Evolutionary conservation across 1,139 yeast genomes (phyloP), one percentile per base, ranked within the genome.

Genomic region (Spathaspora sp.): DNA sequence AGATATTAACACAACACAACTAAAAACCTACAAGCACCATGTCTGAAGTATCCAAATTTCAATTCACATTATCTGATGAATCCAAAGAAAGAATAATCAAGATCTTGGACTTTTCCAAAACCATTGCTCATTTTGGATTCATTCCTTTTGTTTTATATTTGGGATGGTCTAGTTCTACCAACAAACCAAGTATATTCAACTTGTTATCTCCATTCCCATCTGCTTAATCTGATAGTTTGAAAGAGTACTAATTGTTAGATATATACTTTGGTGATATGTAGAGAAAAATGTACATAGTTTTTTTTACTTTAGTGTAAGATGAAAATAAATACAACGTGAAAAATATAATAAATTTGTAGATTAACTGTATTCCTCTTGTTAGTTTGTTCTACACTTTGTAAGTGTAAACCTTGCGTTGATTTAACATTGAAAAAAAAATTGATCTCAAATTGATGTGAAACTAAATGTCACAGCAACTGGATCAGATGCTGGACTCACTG

Each of bases 41-140:
- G 44, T 44, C 47, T 11, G 47, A 44, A 15, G 34, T 45, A 23
- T 23, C 43, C 29, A 43, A 44, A 38, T 50, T 38, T 40, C 81
- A 60, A 63, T 76, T 74, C 56, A 66, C 76, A 18, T 71, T 81
- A 57, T 80, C 84, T 24, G 89, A 84, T 70, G 89, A 84, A 65
- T 81, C 86, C 52, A 83, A 85, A 80, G 99, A 93, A 74, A 89
- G 98, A 72, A 80, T 93, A 67, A 70, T 84, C 67, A 89, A 85
- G 68, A 73, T 90, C 54, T 74, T 90, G 59, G 95, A 88, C 59
- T 78, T 89, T 59, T 85, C 97, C 55, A 88, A 89, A 68, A 86
- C 89, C 47, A 79, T 88, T 61, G 88, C 93, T 50, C 98, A 93
- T 72, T 93, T 90, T 69, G 97, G 98, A 39, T 93, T 96, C 88